phyloP scores from a whole-genome alignment of 495 filamentous ascomycete species.

The Talaromyces ruber region DNA sequence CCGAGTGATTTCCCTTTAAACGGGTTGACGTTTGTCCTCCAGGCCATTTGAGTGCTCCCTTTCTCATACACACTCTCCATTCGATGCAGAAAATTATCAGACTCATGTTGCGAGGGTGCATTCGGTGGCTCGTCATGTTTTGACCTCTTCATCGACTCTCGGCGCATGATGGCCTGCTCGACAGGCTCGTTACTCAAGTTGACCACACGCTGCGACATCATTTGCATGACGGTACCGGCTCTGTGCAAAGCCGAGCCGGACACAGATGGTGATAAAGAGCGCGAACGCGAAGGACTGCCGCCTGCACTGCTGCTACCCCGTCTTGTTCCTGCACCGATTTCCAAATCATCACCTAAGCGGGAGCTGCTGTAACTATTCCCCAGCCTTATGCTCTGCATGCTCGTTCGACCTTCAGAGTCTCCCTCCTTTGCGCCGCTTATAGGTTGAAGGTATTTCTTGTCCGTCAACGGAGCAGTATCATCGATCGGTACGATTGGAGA shows the following conservation, averaged over 20 bases:
- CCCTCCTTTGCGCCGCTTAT: slow-evolving; percentile 50
- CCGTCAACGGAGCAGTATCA: slow-evolving; percentile 61
- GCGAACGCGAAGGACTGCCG: slow-evolving; percentile 25
- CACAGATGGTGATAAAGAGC: slow-evolving; percentile 60
- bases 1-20: slow-evolving; percentile 81
- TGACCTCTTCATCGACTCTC: slow-evolving; percentile 48
- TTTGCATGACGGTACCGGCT: slow-evolving; percentile 87
- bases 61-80: slow-evolving; percentile 14
- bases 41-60: slow-evolving; percentile 33
- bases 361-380: slow-evolving; percentile 28
- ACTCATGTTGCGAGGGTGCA: slow-evolving; percentile 48
- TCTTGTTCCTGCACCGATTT: slow-evolving; percentile 38
- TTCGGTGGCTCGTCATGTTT: slow-evolving; percentile 46
- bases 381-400: slow-evolving; percentile 50
- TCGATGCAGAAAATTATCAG: slow-evolving; percentile 41
- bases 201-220: slow-evolving; percentile 96
- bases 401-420: slow-evolving; percentile 45
- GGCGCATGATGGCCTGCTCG: slow-evolving; percentile 62
- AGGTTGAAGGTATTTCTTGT: slow-evolving; percentile 51
- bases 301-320: slow-evolving; percentile 41
- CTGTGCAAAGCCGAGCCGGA: slow-evolving; percentile 59
- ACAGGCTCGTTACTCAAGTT: slow-evolving; percentile 89
- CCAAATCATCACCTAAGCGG: slow-evolving; percentile 56
- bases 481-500: slow-evolving; percentile 42
- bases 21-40: slow-evolving; percentile 61